phyloP scores from a whole-genome alignment of 2,329 filamentous ascomycete genomes.

The Dactylellina sp. region DNA sequence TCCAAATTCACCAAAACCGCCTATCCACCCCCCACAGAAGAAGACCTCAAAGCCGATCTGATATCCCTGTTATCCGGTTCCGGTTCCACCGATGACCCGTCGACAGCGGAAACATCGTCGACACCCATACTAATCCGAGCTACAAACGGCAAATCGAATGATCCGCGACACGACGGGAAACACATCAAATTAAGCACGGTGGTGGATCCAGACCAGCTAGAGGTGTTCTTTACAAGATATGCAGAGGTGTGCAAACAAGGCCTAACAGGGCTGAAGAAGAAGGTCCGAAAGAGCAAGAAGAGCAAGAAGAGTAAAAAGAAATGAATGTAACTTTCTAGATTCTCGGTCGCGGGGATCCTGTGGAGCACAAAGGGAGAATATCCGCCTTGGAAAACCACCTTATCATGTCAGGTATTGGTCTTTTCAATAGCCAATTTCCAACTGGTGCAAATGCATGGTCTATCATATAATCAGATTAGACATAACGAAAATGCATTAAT shows the following conservation, averaged over 20 bases:
- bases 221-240: constrained; percentile 84
- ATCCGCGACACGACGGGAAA: constrained; percentile 67
- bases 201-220: constrained; percentile 79
- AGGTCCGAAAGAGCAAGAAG: constrained; percentile 87
- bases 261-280: constrained; percentile 90
- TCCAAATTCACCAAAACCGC: constrained; percentile 43
- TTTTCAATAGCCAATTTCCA: no score
- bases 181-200: constrained; percentile 84
- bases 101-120: constrained; percentile 62
- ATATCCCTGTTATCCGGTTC: constrained; percentile 61
- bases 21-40: constrained; percentile 65
- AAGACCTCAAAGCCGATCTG: constrained; percentile 72
- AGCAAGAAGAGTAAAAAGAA: constrained; percentile 79
- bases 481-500: no score
- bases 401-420: no score
- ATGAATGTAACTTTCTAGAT: constrained; percentile 64
- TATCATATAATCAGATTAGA: no score
- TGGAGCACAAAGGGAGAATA: no score
- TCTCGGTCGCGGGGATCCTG: no score
- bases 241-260: constrained; percentile 90
- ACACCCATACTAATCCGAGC: constrained; percentile 81
- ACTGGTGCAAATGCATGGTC: no score
- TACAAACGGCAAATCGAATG: constrained; percentile 77
- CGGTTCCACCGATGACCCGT: not conserved
- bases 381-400: no score